Conservation (phyloP, 768 basidiomycete genomes). For the Galerina sulciceps region DNA sequence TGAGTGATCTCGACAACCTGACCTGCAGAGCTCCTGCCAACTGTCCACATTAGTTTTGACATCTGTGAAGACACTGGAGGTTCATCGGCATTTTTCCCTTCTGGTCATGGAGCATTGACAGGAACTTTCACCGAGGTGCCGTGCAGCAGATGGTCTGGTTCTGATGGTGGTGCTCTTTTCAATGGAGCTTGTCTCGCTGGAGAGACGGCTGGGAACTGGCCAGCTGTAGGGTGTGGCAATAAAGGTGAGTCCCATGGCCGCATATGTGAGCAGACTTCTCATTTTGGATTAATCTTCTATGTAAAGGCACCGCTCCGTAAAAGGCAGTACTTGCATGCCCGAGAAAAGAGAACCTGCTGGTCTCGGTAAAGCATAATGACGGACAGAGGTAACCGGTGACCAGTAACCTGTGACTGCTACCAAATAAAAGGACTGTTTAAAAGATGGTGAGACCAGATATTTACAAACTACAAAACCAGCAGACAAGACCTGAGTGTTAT, state of each 20-base stretch:
- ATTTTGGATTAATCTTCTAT: not conserved
- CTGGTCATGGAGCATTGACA: slow-evolving; percentile 55
- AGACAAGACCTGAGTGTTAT: too few species aligned
- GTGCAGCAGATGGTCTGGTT: slow-evolving; percentile 61
- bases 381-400: too few species aligned
- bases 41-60: slow-evolving; percentile 51
- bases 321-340: too few species aligned
- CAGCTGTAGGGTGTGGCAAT: slow-evolving; percentile 55
- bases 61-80: slow-evolving; percentile 65
- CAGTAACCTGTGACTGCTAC: too few species aligned
- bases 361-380: too few species aligned
- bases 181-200: slow-evolving; percentile 56
- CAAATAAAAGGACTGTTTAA: too few species aligned
- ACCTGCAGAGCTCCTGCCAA: not conserved
- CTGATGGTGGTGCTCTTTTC: slow-evolving; percentile 49
- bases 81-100: slow-evolving; percentile 56
- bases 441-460: too few species aligned
- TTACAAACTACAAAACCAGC: too few species aligned
- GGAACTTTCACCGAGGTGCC: slow-evolving; percentile 59
- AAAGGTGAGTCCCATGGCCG: slow-evolving; percentile 38
- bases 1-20: slow-evolving; percentile 28
- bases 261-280: not conserved
- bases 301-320: slow-evolving; percentile 23
- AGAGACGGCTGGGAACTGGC: slow-evolving; percentile 55
- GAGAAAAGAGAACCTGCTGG: too few species aligned